Base-by-base conservation (phyloP, 306 rosid species). In the Vigna reflexopilosa region DNA sequence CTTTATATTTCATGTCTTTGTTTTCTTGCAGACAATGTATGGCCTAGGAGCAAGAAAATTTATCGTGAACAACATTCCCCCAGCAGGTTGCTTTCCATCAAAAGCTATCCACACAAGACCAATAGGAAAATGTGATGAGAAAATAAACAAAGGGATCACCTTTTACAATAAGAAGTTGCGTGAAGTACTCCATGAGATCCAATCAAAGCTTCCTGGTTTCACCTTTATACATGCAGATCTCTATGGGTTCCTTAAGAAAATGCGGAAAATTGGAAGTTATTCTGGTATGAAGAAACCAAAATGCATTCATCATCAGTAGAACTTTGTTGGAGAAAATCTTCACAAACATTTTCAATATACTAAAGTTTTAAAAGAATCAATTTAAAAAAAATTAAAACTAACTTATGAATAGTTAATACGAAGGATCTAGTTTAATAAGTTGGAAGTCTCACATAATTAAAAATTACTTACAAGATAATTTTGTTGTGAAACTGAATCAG, bases 71-170 rank as follows among this genome's bases (percentile, higher is more conserved):
- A 83, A 77, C 63, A 28, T 81, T 57, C 67, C 87, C 7, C 84
- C 90, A 78, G 59, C 67, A 40, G 86, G 87, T 16, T 86, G 87
- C 71, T 77, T 78, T 77, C 90, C 85, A 63, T 28, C 70, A 13
- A 38, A 0, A 9, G 59, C 81, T 57, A 13, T 28, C 5, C 40
- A 0, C 17, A 28, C 73, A 70, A 83, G 4, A 55, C 83, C 81
- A 52, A 80, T 50, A 42, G 81, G 79, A 73, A 44, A 78, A 14
- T 80, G 89, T 66, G 42, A 38, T 47, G 9, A 54, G 75, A 66
- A 67, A 36, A 49, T 64, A 0, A 86, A 86, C 78, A 77, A 1
- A 0, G 40, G 3, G 7, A 70, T 83, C 24, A 28, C n/a, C 24
- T 69, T 15, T 32, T 83, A 80, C 67, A 86, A 81, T 32, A 49